Evolutionary conservation across 225 moss, liverwort and hornwort genomes (phyloP).

Genomic region (Lunularia cruciata): DNA sequence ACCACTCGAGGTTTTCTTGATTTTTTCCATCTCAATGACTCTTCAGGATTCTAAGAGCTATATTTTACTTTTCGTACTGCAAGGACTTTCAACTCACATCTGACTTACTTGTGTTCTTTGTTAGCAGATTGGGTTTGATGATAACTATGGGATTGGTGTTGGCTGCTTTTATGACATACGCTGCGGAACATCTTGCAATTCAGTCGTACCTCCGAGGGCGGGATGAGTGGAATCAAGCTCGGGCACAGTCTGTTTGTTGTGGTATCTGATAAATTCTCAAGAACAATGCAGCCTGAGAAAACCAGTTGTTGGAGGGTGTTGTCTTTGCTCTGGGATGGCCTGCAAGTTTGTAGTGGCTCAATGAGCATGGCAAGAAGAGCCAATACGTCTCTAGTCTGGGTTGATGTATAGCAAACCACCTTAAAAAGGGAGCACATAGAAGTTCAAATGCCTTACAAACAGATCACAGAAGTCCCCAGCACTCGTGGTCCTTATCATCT

Average conservation of each 20-base stretch:
- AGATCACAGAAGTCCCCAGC: too few species aligned
- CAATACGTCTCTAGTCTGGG: too few species aligned
- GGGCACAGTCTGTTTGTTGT: constrained; percentile 6
- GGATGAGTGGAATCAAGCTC: constrained; percentile 58
- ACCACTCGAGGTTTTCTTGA: too few species aligned
- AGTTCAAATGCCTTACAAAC: too few species aligned
- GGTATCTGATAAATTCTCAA: constrained; percentile 8
- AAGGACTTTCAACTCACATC: neutral
- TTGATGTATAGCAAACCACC: too few species aligned
- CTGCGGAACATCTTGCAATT: constrained; percentile 81
- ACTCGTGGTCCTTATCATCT: too few species aligned
- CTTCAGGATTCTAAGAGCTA: too few species aligned
- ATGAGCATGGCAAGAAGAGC: too few species aligned
- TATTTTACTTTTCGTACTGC: neutral
- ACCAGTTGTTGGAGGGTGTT: neutral
- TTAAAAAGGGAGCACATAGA: too few species aligned
- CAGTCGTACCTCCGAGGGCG: constrained; percentile 83
- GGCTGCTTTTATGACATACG: constrained; percentile 65
- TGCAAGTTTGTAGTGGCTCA: neutral
- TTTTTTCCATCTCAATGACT: too few species aligned
- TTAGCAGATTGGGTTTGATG: constrained; percentile 62
- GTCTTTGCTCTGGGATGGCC: neutral
- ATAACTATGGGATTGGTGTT: constrained; percentile 66
- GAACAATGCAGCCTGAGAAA: neutral
- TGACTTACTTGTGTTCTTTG: neutral